These are phyloP conservation scores for Arthrobotrys musiformis DNA, from an alignment of 2,329 filamentous ascomycete species.

Conservation along the genomic window DNA sequence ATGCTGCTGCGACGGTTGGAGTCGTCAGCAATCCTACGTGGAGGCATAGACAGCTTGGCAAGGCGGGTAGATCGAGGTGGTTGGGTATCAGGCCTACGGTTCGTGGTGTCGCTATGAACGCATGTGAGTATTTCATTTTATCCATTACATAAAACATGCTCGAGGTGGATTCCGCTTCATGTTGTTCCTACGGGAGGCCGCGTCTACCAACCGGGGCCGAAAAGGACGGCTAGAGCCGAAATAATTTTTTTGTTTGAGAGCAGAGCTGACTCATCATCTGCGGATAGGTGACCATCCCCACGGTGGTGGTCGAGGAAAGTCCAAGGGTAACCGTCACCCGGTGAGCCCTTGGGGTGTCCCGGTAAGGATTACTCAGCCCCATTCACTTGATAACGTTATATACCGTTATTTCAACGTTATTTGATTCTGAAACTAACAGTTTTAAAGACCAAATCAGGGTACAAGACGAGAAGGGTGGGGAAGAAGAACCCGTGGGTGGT, in stretches of 20 bases:
- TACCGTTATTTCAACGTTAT: slow-evolving; percentile 35
- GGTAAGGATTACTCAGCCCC: slow-evolving; percentile 69
- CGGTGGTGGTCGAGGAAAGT: slow-evolving; percentile 98
- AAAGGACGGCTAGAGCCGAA: background rate
- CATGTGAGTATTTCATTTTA: slow-evolving; percentile 69
- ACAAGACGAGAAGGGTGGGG: slow-evolving; percentile 58
- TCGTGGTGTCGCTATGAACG: slow-evolving; percentile 98
- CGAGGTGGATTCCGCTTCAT: background rate
- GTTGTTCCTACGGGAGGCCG: background rate
- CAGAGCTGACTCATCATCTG: slow-evolving; percentile 54
- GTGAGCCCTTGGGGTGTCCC: slow-evolving; percentile 96
- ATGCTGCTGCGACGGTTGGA: slow-evolving; percentile 94
- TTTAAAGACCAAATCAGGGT: slow-evolving; percentile 67
- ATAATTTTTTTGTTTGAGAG: background rate
- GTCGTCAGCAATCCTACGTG: slow-evolving; percentile 92
- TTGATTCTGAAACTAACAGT: slow-evolving; percentile 31
- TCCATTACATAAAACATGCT: slow-evolving; percentile 1
- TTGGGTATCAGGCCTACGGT: slow-evolving; percentile 94
- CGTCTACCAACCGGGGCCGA: slow-evolving; percentile 9
- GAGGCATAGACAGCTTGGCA: slow-evolving; percentile 90
- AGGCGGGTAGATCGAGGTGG: slow-evolving; percentile 93
- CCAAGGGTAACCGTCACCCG: slow-evolving; percentile 95
- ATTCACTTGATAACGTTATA: slow-evolving; percentile 2
- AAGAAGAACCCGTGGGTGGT: slow-evolving; percentile 55
- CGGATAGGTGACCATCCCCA: slow-evolving; percentile 88